Evolutionary conservation across 805 yeast species (phyloP).

Genomic region (Komagataella phaffii): DNA sequence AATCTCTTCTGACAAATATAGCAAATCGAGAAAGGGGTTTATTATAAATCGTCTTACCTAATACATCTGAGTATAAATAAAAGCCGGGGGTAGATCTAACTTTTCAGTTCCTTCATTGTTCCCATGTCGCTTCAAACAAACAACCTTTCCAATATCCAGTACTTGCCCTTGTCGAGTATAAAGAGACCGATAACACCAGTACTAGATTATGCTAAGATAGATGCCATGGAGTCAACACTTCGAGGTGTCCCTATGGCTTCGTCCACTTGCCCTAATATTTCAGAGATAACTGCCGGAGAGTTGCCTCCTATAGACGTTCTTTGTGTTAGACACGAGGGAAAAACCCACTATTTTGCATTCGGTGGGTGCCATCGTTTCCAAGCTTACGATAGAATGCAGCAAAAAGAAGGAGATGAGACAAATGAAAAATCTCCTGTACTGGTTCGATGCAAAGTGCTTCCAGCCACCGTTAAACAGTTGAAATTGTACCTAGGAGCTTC

Average conservation of each 20-base stretch:
- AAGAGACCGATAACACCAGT: constrained; percentile 81
- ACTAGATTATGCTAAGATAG: constrained; percentile 58
- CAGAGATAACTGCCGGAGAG: constrained; percentile 41
- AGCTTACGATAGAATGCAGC: constrained; percentile 54
- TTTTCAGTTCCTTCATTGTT: too few species aligned
- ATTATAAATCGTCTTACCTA: neutral
- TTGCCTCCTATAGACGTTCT: constrained; percentile 77
- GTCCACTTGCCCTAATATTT: constrained; percentile 34
- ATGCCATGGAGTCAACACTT: constrained; percentile 64
- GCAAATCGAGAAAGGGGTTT: neutral
- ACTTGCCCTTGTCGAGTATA: constrained; percentile 55
- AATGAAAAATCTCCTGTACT: constrained; percentile 26
- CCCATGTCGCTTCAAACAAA: constrained; percentile 61
- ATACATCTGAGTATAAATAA: neutral
- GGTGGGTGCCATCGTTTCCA: constrained; percentile 90
- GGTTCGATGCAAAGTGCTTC: constrained; percentile 43
- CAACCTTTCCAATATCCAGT: constrained; percentile 32
- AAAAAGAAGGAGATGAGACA: constrained; percentile 3
- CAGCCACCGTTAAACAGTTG: constrained; percentile 61
- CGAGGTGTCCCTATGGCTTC: constrained; percentile 53
- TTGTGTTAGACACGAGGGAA: constrained; percentile 49
- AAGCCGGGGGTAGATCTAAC: neutral
- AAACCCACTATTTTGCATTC: constrained; percentile 60
- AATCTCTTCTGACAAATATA: neutral
- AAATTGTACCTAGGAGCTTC: constrained; percentile 61